Base-by-base conservation (phyloP, 1,284 basidiomycete species). In the Melanopsichium pennsylvanicum region DNA sequence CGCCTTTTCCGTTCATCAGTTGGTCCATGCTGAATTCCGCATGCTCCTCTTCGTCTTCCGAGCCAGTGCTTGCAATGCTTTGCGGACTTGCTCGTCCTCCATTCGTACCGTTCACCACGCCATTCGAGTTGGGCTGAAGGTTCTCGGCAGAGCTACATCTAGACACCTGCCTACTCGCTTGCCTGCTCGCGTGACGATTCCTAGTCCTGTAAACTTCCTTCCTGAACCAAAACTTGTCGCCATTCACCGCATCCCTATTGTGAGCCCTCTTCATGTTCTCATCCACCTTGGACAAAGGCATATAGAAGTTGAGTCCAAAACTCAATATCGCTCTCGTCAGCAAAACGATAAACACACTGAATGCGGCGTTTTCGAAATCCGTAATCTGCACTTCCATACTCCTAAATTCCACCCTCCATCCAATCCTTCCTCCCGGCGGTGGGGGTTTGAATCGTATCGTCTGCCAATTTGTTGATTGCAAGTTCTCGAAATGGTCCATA, bases 401-500 rank as follows among this genome's bases (percentile, higher is more conserved):
- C 43, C 96, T 86, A 83, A 99, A 98, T 82, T 99, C 96, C 16
- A 98, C 94, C 36, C 96, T 87, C 96, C 96, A 99, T 23, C 96
- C 96, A 57, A 98, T 97, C 16, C 87, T 81, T 2, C 92, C 93
- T 54, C 91, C 89, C 2, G 90, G 89, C 31, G 77, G 80, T 7
- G 96, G 96, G 5, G 96, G 96, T 82, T 99, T 99, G 86, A 99
- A 98, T 26, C 96, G 88, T 51, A 99, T 86, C 0, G 96, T 97
- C 83, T 98, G 96, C 96, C 96, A 99, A 81, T 98, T 98, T 9
- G 96, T 98, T 6, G 93, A 96, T 87, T 98, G 96, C 29, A 98
- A 89, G 79, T 97, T 98, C 90, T 99, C 96, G 75, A 98, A 98
- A 81, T 99, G 96, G 79, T 98, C 96, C 71, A 87, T 93, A 59